These are phyloP conservation scores for Erucastrum elatum DNA, from an alignment of 345 rosid genomes.

Conservation along the genomic window DNA sequence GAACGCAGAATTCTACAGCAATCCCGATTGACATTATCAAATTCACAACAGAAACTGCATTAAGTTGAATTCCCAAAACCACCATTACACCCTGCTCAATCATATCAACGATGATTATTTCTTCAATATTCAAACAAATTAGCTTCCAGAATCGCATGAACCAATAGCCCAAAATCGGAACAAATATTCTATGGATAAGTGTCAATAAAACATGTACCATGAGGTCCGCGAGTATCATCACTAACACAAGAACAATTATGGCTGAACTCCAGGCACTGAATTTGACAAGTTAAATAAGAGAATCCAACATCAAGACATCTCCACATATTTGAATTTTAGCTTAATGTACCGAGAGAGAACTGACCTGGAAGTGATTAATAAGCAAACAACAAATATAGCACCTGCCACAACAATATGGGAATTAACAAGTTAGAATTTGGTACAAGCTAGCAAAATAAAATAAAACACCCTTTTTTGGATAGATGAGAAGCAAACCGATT, in stretches of 20 bases:
- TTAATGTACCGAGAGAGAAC: conserved; percentile 35
- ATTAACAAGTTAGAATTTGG: conserved; percentile 8
- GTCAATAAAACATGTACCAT: conserved; percentile 55
- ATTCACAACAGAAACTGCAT: conserved; percentile 95
- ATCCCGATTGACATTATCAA: conserved; percentile 94
- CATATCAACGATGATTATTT: conserved; percentile 21
- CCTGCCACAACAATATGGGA: conserved; percentile 50
- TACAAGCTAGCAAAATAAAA: conserved; percentile 25
- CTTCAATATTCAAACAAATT: background rate
- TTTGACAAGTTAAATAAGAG: conserved; percentile 32
- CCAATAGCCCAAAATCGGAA: conserved; percentile 1
- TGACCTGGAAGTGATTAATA: conserved; percentile 80
- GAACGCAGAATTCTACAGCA: conserved; percentile 93
- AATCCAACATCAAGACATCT: conserved; percentile 23
- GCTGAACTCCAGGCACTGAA: conserved; percentile 84
- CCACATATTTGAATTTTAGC: conserved; percentile 4
- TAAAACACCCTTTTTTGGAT: background rate
- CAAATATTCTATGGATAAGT: background rate
- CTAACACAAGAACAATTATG: conserved; percentile 73
- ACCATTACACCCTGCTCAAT: conserved; percentile 88
- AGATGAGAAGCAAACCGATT: conserved; percentile 61
- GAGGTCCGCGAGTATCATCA: conserved; percentile 85
- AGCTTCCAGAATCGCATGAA: conserved; percentile 21
- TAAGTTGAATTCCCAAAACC: conserved; percentile 80
- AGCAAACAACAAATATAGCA: conserved; percentile 80